phyloP scores from a whole-genome alignment of 768 basidiomycete species.

The Amanita inopinata region DNA sequence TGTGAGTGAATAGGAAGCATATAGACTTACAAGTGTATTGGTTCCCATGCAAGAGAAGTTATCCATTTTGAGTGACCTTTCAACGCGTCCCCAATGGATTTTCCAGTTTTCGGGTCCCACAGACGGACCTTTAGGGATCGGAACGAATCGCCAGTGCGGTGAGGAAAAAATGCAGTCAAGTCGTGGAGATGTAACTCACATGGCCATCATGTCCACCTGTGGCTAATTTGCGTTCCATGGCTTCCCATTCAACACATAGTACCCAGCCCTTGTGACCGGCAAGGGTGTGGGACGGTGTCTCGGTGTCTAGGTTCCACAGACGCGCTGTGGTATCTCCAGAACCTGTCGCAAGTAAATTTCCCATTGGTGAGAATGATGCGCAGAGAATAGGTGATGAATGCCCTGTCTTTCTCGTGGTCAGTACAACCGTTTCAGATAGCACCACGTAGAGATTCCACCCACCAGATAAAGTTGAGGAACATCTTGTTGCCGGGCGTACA shows the following conservation, averaged over 20 bases:
- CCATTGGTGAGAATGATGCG: conserved; percentile 92
- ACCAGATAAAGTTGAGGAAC: conserved; percentile 88
- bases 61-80: conserved; percentile 97
- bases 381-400: conserved; percentile 92
- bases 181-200: conserved; percentile 30
- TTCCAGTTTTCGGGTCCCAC: conserved; percentile 93
- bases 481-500: conserved; percentile 88
- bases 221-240: conserved; percentile 80
- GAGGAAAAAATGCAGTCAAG: background rate
- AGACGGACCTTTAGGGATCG: conserved; percentile 46
- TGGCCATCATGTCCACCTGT: conserved; percentile 94
- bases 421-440: background rate
- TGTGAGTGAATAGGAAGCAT: background rate
- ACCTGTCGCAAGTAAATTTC: conserved; percentile 84
- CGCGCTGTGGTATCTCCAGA: conserved; percentile 91
- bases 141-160: no score
- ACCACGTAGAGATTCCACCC: conserved; percentile 15
- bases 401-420: conserved; percentile 32
- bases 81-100: conserved; percentile 78
- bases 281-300: conserved; percentile 82
- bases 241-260: conserved; percentile 95
- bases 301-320: conserved; percentile 90
- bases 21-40: conserved; percentile 71
- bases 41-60: conserved; percentile 92
- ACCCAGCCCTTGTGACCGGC: conserved; percentile 94